Conservation (phyloP, 2,329 filamentous ascomycete species). For the Colletotrichum karsti region DNA sequence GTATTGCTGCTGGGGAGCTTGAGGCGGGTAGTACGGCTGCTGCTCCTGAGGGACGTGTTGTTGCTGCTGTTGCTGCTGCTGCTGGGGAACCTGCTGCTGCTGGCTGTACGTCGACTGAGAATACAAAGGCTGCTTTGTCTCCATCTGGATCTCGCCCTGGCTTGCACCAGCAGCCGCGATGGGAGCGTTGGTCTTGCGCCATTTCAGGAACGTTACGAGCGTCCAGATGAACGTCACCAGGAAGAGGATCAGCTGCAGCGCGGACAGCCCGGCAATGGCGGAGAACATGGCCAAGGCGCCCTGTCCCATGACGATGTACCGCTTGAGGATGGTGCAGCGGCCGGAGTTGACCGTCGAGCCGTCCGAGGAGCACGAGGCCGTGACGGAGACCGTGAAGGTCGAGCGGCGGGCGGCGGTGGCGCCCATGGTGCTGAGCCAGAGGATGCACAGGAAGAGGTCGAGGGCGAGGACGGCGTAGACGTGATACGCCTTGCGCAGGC, state of each 20-base stretch:
- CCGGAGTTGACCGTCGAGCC: slow-evolving; percentile 49
- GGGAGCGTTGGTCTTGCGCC: slow-evolving; percentile 40
- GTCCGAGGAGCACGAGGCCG: slow-evolving; percentile 42
- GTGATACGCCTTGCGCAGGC: slow-evolving; percentile 48
- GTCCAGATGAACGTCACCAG: slow-evolving; percentile 46
- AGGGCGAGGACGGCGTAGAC: slow-evolving; percentile 53
- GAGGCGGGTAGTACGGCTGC: background rate
- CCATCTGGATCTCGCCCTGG: slow-evolving; percentile 43
- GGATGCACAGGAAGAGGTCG: slow-evolving; percentile 52
- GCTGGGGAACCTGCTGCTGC: slow-evolving; percentile 14
- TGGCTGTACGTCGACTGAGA: slow-evolving; percentile 20
- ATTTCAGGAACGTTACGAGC: slow-evolving; percentile 42
- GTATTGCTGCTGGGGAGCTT: background rate
- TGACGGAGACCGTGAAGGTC: slow-evolving; percentile 42
- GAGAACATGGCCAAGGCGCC: slow-evolving; percentile 45
- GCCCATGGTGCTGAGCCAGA: slow-evolving; percentile 56
- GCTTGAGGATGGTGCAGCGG: slow-evolving; percentile 41
- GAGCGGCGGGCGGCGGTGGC: slow-evolving; percentile 49
- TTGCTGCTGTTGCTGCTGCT: slow-evolving; percentile 17
- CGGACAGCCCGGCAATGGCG: slow-evolving; percentile 52
- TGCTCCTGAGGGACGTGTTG: background rate
- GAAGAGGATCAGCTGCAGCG: slow-evolving; percentile 51
- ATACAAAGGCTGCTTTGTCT: slow-evolving; percentile 28
- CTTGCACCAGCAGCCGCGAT: slow-evolving; percentile 16
- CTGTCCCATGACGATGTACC: slow-evolving; percentile 43